These are phyloP conservation scores for Leishmania aethiopica DNA, from an alignment of 208 protist species.

Conservation along the genomic window DNA sequence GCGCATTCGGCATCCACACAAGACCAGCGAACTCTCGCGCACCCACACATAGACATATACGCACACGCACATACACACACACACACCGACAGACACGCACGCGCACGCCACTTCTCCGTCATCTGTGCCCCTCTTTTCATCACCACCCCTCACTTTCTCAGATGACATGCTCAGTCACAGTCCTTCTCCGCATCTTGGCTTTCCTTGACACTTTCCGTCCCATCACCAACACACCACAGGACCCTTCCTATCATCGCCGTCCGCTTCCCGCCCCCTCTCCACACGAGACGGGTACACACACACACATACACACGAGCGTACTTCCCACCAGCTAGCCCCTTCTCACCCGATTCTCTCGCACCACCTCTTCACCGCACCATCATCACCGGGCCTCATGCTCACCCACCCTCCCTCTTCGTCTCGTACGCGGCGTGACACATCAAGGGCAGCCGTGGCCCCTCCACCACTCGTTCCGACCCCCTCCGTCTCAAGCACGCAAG, in stretches of 20 bases:
- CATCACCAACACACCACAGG: not conserved
- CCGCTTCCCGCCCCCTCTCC: not conserved
- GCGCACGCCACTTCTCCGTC: not conserved
- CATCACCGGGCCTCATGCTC: not conserved
- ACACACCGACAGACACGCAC: not conserved
- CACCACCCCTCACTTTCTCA: not conserved
- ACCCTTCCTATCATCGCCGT: not conserved
- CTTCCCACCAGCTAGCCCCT: not conserved
- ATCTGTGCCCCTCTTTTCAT: not conserved
- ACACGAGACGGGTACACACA: not conserved
- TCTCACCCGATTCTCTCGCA: not conserved
- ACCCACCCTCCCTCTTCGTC: not conserved
- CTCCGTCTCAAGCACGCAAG: not conserved
- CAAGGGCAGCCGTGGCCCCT: not conserved
- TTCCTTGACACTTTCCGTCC: not conserved
- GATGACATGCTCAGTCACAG: not conserved
- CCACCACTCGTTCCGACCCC: not conserved
- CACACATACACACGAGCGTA: not conserved
- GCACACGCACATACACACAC: too few species aligned
- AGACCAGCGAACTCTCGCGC: not conserved
- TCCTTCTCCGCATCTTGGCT: not conserved
- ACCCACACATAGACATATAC: not conserved
- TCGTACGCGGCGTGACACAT: not conserved
- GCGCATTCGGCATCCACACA: not conserved
- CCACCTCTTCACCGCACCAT: not conserved